Conservation (phyloP, 2,329 filamentous ascomycete species). For the Penicillium sp. region DNA sequence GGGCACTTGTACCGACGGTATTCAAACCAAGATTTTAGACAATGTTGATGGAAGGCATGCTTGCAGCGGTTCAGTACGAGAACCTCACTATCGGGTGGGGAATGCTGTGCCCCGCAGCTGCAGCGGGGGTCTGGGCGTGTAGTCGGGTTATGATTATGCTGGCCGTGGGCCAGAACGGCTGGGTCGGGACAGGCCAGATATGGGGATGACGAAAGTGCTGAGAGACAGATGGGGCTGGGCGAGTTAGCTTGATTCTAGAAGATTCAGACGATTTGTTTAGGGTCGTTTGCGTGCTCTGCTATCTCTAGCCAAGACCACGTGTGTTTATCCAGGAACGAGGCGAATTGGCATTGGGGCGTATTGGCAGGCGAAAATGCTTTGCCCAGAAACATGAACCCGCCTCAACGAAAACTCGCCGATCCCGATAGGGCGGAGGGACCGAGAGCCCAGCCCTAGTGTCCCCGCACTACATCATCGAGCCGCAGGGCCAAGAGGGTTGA, state of each 20-base stretch:
- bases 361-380: neutral
- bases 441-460: constrained; percentile 8
- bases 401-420: neutral
- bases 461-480: constrained; percentile 11
- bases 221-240: constrained; percentile 33
- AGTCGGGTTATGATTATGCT: constrained; percentile 7
- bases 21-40: constrained; percentile 33
- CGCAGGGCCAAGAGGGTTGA: constrained; percentile 17
- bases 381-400: constrained; percentile 4
- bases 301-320: neutral
- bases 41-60: constrained; percentile 32
- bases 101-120: constrained; percentile 3
- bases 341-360: neutral
- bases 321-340: neutral
- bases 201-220: constrained; percentile 22
- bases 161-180: constrained; percentile 15
- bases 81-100: constrained; percentile 10
- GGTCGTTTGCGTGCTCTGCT: neutral
- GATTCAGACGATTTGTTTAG: neutral
- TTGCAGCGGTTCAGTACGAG: constrained; percentile 32
- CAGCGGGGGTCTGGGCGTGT: neutral
- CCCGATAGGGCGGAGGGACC: constrained; percentile 7
- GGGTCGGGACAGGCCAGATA: constrained; percentile 24
- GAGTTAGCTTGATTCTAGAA: constrained; percentile 16
- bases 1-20: constrained; percentile 33